A percentile compares a stretch with the other conserved stretches of the same genome.
These are phyloP conservation scores for Thalassiosira hispida DNA, from an alignment of 352 stramenopile genomes.

Conservation along the genomic window DNA sequence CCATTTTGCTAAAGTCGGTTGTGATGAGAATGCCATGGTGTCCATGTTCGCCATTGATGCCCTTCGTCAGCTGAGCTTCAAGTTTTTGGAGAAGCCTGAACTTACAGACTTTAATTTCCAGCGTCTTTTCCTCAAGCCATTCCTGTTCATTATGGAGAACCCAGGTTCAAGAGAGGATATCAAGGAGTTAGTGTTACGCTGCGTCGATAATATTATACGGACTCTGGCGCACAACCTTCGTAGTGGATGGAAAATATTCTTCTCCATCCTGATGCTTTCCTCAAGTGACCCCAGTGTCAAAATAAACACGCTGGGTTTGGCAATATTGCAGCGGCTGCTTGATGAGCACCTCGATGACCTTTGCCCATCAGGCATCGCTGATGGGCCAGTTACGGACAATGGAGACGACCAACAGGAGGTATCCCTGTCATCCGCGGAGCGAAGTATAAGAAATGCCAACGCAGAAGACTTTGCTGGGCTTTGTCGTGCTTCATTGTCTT, in stretches of 20 bases:
- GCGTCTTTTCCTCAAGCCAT: conserved; percentile 96
- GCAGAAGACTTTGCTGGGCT: conserved; percentile 84
- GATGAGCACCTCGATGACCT: conserved; percentile 83
- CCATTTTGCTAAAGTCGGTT: conserved; percentile 98
- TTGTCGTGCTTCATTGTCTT: conserved; percentile 78
- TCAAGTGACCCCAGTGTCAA: conserved; percentile 75
- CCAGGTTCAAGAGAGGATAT: conserved; percentile 73
- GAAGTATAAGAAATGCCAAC: conserved; percentile 70
- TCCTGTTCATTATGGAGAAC: conserved; percentile 87
- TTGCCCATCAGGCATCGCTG: conserved; percentile 38
- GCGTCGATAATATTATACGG: conserved; percentile 84
- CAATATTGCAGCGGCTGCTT: conserved; percentile 82
- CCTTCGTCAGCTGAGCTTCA: conserved; percentile 98
- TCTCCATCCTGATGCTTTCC: conserved; percentile 80
- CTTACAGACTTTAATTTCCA: conserved; percentile 99
- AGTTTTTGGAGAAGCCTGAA: conserved; percentile 99
- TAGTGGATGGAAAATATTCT: conserved; percentile 86
- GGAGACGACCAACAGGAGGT: conserved; percentile 25
- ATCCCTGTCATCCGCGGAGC: conserved; percentile 59
- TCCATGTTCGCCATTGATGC: conserved; percentile 99
- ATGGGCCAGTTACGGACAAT: conserved; percentile 41
- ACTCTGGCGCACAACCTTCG: conserved; percentile 79
- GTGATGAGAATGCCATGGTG: conserved; percentile 94
- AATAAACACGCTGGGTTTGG: conserved; percentile 77
- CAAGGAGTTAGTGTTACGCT: conserved; percentile 82